Evolutionary conservation across 441 rosid genomes (phyloP).

Genomic region (Aquilaria agallochum): DNA sequence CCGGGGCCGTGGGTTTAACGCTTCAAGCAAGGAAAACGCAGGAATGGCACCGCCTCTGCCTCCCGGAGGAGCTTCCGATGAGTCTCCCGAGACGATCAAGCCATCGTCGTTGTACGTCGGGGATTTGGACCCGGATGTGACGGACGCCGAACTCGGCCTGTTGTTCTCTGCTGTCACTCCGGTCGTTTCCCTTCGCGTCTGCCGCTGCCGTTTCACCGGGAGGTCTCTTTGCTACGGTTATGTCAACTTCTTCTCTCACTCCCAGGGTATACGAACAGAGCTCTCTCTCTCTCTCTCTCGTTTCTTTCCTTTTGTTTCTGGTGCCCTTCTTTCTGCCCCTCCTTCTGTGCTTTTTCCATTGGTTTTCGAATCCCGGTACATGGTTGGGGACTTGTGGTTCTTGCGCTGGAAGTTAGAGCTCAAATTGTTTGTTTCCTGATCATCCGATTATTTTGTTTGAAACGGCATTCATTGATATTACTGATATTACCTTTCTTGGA

Average conservation of each 20-base stretch:
- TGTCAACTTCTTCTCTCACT: slow-evolving; percentile 36
- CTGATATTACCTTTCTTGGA: background rate
- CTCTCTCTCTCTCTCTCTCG: background rate
- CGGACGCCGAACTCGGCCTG: slow-evolving; percentile 25
- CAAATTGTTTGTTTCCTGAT: no score
- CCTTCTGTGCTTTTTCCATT: background rate
- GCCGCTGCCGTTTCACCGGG: slow-evolving; percentile 32
- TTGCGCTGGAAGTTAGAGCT: no score
- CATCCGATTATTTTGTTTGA: no score
- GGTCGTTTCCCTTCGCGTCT: slow-evolving; percentile 33
- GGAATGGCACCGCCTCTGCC: background rate
- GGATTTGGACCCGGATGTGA: slow-evolving; percentile 41
- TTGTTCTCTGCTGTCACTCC: slow-evolving; percentile 23
- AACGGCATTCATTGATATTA: no score
- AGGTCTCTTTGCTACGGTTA: slow-evolving; percentile 45
- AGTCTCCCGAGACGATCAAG: slow-evolving; percentile 5
- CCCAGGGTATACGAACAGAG: slow-evolving; percentile 22
- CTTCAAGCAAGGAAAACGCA: slow-evolving; percentile 2
- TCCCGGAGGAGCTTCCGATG: background rate
- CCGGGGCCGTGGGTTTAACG: slow-evolving; percentile 5
- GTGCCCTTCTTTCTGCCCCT: background rate
- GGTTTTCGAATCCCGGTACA: no score
- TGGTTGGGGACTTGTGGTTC: no score
- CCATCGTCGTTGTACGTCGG: slow-evolving; percentile 43
- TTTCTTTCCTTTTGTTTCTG: background rate